Evolutionary conservation across 306 rosid species (phyloP), one percentile per base, ranked within the genome.

Genomic region (Leucaena leucocephala): DNA sequence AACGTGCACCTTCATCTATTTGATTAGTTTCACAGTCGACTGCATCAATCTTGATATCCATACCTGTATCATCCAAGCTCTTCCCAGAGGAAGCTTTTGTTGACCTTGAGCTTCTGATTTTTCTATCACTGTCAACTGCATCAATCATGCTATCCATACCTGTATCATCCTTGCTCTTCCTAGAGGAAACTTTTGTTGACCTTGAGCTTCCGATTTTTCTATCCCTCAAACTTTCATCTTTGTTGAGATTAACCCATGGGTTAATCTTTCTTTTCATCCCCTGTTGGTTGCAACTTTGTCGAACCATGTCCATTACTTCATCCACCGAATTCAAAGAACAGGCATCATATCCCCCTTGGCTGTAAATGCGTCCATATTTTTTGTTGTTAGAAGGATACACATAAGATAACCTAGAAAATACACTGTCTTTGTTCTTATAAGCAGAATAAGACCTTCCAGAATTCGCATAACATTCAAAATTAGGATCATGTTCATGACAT

Each of bases 281-380:
- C 85, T 72, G 50, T 27, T 75, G 76, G 22, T 9, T 62, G 27
- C 19, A 76, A 76, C 64, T 85, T 12, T 72, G 81, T 16, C 64
- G 74, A 85, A 80, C 78, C 86, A 76, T 82, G 72, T 73, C 78
- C 90, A 87, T 89, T 87, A 91, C 81, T 75, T 79, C 88, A 84
- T 81, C 86, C 49, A 86, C 86, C 72, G 91, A 22, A 22, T 67
- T 10, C 15, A 27, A 74, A 40, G 80, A 35, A 66, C 68, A 40
- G 6, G 59, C n/a, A 77, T 35, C 82, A 82, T 19, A 57, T 48
- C 59, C 79, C 74, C 74, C 74, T 6, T 36, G 38, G 59, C 2
- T 40, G 52, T 38, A 11, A 78, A 66, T 43, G 45, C 67, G 45
- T 73, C 66, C 77, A 19, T 19, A 42, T 46, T 72, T 61, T 76